A percentile compares a stretch with the other conserved stretches of the same genome.
phyloP scores from a whole-genome alignment of 768 basidiomycete genomes.

The Multifurca ochricompacta region DNA sequence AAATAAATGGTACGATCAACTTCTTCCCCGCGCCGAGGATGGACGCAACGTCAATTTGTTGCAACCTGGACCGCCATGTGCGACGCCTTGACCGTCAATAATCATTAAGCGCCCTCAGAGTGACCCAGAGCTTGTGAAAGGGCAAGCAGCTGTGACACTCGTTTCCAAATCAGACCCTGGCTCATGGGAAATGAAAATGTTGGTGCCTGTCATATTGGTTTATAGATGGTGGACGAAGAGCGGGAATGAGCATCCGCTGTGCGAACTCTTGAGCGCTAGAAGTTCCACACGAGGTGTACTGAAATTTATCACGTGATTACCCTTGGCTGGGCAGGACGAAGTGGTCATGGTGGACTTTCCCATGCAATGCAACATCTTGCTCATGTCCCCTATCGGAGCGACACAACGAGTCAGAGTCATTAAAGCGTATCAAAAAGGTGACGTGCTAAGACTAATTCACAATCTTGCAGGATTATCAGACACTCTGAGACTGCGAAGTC shows the following conservation, averaged over 20 bases:
- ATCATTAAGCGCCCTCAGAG: not conserved
- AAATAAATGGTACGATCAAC: not conserved
- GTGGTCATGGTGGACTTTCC: too few species aligned
- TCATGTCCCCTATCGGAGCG: not conserved
- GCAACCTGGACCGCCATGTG: not conserved
- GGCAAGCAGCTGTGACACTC: not conserved
- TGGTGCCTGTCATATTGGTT: conserved; percentile 11
- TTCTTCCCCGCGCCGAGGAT: not conserved
- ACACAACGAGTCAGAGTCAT: not conserved
- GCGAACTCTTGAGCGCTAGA: not conserved
- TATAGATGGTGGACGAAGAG: conserved; percentile 4
- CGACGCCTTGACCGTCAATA: not conserved
- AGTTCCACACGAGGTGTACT: not conserved
- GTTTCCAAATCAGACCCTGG: not conserved
- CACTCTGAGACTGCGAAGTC: not conserved
- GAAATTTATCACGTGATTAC: conserved; percentile 6
- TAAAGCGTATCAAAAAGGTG: not conserved
- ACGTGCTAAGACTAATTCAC: not conserved
- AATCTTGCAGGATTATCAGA: not conserved
- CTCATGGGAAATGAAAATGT: conserved; percentile 5
- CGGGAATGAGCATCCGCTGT: conserved; percentile 7
- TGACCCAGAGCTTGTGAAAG: conserved; percentile 1
- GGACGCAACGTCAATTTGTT: conserved; percentile 1
- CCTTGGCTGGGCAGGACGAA: not conserved
- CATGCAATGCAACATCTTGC: not conserved